Evolutionary conservation across 805 yeast genomes (phyloP).

Genomic region (Tetrapisispora arboricola): DNA sequence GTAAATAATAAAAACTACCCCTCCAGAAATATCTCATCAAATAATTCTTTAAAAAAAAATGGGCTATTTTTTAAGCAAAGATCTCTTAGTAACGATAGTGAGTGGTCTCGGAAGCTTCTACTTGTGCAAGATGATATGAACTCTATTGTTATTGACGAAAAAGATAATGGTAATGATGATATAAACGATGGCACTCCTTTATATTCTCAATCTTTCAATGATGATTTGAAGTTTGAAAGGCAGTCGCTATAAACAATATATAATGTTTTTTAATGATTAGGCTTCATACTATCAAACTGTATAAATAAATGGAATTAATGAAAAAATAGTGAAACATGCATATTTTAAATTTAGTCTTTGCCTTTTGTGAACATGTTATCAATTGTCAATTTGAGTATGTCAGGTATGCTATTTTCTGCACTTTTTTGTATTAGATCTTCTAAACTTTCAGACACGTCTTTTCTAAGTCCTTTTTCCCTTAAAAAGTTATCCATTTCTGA

Average conservation of each 20-base stretch:
- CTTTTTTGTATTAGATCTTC: conserved; percentile 8
- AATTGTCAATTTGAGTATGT: conserved; percentile 10
- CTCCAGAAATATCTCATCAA: background rate
- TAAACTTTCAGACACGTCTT: conserved; percentile 4
- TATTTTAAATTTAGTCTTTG: background rate
- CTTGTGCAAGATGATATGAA: background rate
- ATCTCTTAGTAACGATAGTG: conserved; percentile 5
- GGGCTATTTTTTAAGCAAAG: background rate
- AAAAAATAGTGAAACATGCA: background rate
- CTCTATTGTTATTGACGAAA: background rate
- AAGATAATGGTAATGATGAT: background rate
- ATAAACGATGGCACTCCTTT: background rate
- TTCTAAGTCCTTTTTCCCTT: background rate
- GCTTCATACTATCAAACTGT: no score
- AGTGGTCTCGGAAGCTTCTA: conserved; percentile 1
- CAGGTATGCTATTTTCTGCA: conserved; percentile 6
- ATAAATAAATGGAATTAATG: no score
- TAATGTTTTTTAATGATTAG: no score
- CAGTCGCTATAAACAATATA: background rate
- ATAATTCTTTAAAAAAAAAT: background rate
- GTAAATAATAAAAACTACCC: background rate
- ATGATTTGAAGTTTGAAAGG: background rate
- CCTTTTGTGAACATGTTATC: background rate
- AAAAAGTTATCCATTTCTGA: conserved; percentile 6
- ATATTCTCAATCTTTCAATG: background rate